Evolutionary conservation across 352 stramenopile species (phyloP), one percentile per base, ranked within the genome.

Genomic region (Phytophthora quininea): DNA sequence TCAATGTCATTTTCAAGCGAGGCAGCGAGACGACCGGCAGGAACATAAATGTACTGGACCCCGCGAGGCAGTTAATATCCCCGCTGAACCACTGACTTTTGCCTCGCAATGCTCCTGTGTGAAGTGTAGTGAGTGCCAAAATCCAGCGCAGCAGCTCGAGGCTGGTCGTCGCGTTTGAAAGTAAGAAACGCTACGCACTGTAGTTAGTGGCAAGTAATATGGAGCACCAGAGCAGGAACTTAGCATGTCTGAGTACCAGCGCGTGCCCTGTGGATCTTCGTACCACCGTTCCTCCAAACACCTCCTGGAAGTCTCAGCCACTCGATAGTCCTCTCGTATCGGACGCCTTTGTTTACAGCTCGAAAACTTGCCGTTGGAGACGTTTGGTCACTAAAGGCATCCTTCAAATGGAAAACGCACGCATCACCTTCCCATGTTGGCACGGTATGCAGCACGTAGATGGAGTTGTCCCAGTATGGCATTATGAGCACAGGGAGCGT

Each of bases 401-500:
- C 45, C 59, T 60, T 52, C 42, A 75, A 42, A 4, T 57, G 67
- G 59, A 71, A 67, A 43, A 68, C 56, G 24, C 70, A 77, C 3
- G 71, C 45, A 27, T 59, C 62, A 31, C 78, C 77, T 54, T 76
- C 69, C 37, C 30, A 60, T 4, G 69, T 71, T 2, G 77, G 76
- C 1, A 87, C 40, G 1, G 40, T 69, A n/a, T 73, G 80, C 12
- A 71, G 70, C 11, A 38, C 33, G 8, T 54, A 47, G 0, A 57
- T 12, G 0, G 54, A 47, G 45, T 85, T 82, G 31, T 87, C 80
- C 58, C 53, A 75, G 54, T 62, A 82, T 4, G 80, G 77, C 45
- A 86, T 54, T 14, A 77, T 71, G 3, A 86, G 43, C 48, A 88
- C 55, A 2, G 79, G 79, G 10, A 85, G 49, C 15, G 76, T 69